Evolutionary conservation across 1,284 basidiomycete species (phyloP).

Genomic region (Heimioporus retisporus): DNA sequence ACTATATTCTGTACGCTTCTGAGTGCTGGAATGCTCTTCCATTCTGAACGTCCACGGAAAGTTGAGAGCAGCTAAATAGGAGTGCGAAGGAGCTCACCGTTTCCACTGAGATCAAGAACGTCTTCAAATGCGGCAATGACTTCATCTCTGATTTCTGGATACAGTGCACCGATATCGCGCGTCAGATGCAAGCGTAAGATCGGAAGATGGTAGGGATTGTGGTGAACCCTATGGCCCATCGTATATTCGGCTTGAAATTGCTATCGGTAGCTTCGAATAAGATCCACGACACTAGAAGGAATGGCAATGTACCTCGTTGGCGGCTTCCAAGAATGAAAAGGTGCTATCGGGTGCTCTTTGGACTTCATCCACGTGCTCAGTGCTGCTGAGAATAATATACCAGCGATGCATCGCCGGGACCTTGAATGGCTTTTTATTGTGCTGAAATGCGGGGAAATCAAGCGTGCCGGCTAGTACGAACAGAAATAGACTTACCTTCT

Average conservation of each 20-base stretch:
- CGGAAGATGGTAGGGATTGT: conserved; percentile 42
- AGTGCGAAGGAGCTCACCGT: conserved; percentile 23
- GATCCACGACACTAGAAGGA: not conserved
- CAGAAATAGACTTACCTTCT: conserved; percentile 12
- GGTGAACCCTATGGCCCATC: conserved; percentile 33
- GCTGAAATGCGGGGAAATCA: not conserved
- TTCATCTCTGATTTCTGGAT: conserved; percentile 46
- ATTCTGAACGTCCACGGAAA: conserved; percentile 32
- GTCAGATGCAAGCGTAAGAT: conserved; percentile 42
- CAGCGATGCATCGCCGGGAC: conserved; percentile 50
- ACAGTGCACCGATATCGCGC: conserved; percentile 37
- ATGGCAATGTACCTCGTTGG: conserved; percentile 13
- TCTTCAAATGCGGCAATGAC: conserved; percentile 43
- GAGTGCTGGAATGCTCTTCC: conserved; percentile 37
- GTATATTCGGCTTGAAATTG: conserved; percentile 9
- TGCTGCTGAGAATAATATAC: conserved; percentile 53
- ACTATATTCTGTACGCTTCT: conserved; percentile 37
- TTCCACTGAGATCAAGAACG: conserved; percentile 20
- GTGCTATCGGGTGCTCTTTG: conserved; percentile 50
- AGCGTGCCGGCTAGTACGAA: too few relatives aligned
- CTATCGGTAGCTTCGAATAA: not conserved
- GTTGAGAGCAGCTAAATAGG: too few relatives aligned
- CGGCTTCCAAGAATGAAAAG: conserved; percentile 13
- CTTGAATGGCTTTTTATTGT: conserved; percentile 42
- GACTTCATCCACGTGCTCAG: conserved; percentile 52